phyloP scores from a whole-genome alignment of 2,329 filamentous ascomycete species.

The Juglanconis oblonga region DNA sequence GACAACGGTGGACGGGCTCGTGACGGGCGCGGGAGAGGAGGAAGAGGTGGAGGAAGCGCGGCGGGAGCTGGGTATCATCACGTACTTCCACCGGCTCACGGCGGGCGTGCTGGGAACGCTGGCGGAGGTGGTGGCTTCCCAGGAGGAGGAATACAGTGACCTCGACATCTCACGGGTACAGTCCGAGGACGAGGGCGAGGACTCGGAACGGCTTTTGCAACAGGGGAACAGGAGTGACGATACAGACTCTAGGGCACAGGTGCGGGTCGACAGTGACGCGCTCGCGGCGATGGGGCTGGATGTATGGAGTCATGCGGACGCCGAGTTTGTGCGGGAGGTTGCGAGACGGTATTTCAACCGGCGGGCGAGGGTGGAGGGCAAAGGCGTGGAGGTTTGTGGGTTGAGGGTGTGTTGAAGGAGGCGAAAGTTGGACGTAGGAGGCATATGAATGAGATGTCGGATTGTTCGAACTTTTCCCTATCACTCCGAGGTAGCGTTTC shows the following conservation, averaged over 20 bases:
- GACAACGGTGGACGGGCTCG: slow-evolving; percentile 10
- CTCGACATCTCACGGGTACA: slow-evolving; percentile 30
- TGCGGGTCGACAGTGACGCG: slow-evolving; percentile 62
- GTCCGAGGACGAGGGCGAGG: slow-evolving; percentile 27
- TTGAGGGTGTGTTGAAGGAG: slow-evolving; percentile 62
- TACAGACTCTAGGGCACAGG: slow-evolving; percentile 35
- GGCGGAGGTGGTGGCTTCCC: slow-evolving; percentile 56
- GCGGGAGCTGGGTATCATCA: slow-evolving; percentile 69
- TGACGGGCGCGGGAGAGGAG: slow-evolving; percentile 27
- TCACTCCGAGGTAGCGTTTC: too few species aligned
- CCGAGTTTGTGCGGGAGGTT: slow-evolving; percentile 64
- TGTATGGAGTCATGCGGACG: slow-evolving; percentile 70
- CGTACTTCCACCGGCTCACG: slow-evolving; percentile 78
- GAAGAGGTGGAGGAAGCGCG: slow-evolving; percentile 45
- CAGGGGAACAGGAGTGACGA: slow-evolving; percentile 20
- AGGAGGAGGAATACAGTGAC: slow-evolving; percentile 37
- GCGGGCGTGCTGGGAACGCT: slow-evolving; percentile 61
- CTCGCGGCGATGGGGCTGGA: slow-evolving; percentile 73
- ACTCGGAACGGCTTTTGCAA: slow-evolving; percentile 19
- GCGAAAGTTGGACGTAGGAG: too few species aligned
- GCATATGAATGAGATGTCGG: too few species aligned
- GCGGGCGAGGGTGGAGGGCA: slow-evolving; percentile 61
- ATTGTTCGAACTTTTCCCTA: too few species aligned
- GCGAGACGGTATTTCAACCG: slow-evolving; percentile 64
- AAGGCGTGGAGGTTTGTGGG: slow-evolving; percentile 72